A percentile compares a stretch with the other conserved stretches of the same genome.
phyloP scores from a whole-genome alignment of 805 yeast genomes.

The Tetrapisispora pingtungensis region DNA sequence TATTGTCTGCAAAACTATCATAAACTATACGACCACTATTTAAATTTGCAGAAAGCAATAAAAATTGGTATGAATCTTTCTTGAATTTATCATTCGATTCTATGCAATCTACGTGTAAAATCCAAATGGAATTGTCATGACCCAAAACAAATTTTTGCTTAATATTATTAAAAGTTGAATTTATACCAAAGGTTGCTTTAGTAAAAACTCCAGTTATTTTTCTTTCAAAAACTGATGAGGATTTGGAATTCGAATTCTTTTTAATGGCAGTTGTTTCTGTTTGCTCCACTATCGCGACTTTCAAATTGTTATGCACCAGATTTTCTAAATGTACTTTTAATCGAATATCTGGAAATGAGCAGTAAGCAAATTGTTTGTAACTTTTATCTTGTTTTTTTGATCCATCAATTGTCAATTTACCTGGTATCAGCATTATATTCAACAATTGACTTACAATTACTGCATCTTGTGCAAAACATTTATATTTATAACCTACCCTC shows the following conservation, averaged over 20 bases:
- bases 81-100: constrained; percentile 13
- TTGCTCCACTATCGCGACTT: constrained; percentile 83
- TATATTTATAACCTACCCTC: constrained; percentile 88
- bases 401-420: constrained; percentile 46
- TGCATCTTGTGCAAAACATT: constrained; percentile 82
- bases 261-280: constrained; percentile 72
- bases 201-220: constrained; percentile 65
- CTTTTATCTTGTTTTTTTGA: constrained; percentile 40
- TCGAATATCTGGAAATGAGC: constrained; percentile 73
- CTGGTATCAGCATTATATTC: constrained; percentile 64
- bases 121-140: constrained; percentile 24
- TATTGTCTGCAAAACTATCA: constrained; percentile 59
- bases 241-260: constrained; percentile 30
- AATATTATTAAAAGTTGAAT: constrained; percentile 38
- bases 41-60: constrained; percentile 44
- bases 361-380: constrained; percentile 61
- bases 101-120: constrained; percentile 5
- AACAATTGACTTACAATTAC: constrained; percentile 51
- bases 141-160: constrained; percentile 27
- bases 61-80: constrained; percentile 8
- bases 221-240: constrained; percentile 51
- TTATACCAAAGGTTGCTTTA: constrained; percentile 57
- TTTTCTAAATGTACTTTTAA: constrained; percentile 69
- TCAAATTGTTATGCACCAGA: constrained; percentile 58
- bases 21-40: constrained; percentile 70